A percentile compares a stretch with the other conserved stretches of the same genome.
phyloP scores from a whole-genome alignment of 345 rosid genomes.

The Cardamine resedifolia region DNA sequence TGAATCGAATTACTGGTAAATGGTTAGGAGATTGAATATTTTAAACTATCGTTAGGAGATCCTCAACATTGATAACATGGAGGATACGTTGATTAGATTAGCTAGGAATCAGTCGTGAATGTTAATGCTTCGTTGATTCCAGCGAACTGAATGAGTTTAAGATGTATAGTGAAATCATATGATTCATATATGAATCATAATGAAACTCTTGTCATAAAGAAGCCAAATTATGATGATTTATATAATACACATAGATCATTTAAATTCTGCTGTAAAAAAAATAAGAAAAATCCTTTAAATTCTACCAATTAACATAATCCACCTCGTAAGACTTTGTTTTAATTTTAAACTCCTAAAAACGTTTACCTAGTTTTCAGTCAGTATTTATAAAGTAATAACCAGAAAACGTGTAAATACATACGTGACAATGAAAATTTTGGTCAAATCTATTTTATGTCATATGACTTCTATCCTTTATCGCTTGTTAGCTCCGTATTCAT shows the following conservation, averaged over 20 bases:
- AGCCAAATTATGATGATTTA: neutral
- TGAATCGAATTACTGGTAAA: neutral
- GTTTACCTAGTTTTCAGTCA: neutral
- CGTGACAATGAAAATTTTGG: neutral
- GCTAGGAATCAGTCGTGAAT: neutral
- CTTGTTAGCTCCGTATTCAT: too few species aligned
- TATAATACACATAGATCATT: neutral
- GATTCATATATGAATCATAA: constrained; percentile 3
- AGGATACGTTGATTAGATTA: neutral
- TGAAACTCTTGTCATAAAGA: constrained; percentile 1
- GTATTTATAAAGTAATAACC: too few species aligned
- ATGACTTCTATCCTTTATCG: neutral
- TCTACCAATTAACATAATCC: neutral
- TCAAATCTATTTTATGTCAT: neutral
- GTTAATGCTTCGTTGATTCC: neutral
- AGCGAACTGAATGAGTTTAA: neutral
- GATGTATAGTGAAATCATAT: constrained; percentile 1
- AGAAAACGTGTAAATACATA: neutral
- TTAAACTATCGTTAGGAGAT: neutral
- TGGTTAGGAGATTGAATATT: neutral
- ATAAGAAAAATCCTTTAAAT: too few species aligned
- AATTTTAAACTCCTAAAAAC: neutral
- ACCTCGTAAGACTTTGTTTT: neutral
- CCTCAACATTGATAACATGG: neutral
- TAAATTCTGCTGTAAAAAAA: too few species aligned